A percentile compares a stretch with the other conserved stretches of the same genome.
phyloP scores from a whole-genome alignment of 148 eudicot species.

The Pharnaceum exiguum region DNA sequence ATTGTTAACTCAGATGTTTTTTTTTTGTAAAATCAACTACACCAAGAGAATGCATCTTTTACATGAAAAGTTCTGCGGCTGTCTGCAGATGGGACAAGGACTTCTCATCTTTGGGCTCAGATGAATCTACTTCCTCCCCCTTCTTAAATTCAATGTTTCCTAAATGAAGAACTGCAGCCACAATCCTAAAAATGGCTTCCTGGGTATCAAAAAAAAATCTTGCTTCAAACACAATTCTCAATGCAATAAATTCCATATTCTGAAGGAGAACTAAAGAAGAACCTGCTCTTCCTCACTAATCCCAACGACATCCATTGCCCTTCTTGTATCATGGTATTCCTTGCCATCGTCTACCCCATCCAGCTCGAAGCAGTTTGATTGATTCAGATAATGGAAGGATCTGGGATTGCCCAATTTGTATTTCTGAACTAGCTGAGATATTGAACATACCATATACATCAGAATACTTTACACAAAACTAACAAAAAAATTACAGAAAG shows the following conservation, averaged over 20 bases:
- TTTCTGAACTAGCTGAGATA: constrained; percentile 60
- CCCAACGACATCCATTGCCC: constrained; percentile 98
- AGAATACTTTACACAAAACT: not conserved
- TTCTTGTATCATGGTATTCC: constrained; percentile 84
- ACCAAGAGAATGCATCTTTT: constrained; percentile 20
- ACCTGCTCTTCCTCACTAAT: constrained; percentile 91
- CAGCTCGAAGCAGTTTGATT: constrained; percentile 77
- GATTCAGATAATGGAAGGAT: constrained; percentile 89
- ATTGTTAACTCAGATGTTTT: not conserved
- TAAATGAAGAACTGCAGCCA: constrained; percentile 92
- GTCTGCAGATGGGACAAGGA: constrained; percentile 83
- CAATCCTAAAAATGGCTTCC: constrained; percentile 96
- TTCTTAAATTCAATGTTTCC: constrained; percentile 92
- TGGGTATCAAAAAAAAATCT: constrained; percentile 24
- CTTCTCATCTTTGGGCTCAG: constrained; percentile 92
- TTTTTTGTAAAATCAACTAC: constrained; percentile 5
- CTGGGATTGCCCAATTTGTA: constrained; percentile 85
- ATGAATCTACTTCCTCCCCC: constrained; percentile 89
- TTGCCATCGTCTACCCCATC: constrained; percentile 84
- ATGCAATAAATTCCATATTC: constrained; percentile 7
- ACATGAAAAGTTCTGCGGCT: constrained; percentile 95
- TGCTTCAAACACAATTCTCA: not conserved
- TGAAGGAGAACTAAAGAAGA: not conserved
- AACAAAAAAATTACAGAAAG: not conserved
- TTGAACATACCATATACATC: constrained; percentile 18